Percentiles rank a stretch among this genome's conserved stretches.
phyloP scores from a whole-genome alignment of 305 asterid genomes.

The Rubia tinctorum region DNA sequence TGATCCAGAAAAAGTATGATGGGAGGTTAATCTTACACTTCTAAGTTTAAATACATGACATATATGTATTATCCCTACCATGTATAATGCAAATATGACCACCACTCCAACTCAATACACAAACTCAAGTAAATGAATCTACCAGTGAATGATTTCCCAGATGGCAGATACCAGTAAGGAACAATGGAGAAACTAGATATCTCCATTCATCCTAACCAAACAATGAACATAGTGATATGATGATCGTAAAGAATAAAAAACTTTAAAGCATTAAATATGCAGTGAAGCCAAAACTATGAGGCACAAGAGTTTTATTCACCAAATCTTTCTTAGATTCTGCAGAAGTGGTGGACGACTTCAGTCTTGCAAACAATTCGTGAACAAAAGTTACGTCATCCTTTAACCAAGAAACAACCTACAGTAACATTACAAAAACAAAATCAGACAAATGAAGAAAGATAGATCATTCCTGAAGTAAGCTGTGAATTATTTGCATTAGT shows the following conservation, averaged over 20 bases:
- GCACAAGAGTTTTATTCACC: slow-evolving; percentile 36
- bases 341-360: slow-evolving; percentile 61
- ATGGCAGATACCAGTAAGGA: neutral
- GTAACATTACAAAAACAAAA: slow-evolving; percentile 17
- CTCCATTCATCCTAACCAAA: neutral
- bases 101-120: neutral
- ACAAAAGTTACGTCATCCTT: slow-evolving; percentile 85
- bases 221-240: neutral
- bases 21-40: neutral
- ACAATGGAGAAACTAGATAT: neutral
- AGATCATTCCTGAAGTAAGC: neutral
- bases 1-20: neutral
- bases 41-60: neutral
- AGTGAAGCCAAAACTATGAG: neutral
- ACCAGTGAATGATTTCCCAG: neutral
- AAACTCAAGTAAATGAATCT: neutral
- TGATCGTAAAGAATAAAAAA: neutral
- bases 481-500: neutral
- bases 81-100: neutral
- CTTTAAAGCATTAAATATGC: neutral
- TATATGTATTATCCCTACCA: neutral
- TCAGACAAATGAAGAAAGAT: slow-evolving; percentile 15
- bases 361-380: slow-evolving; percentile 79
- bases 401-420: slow-evolving; percentile 77
- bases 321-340: slow-evolving; percentile 72